Evolutionary conservation across 1,284 basidiomycete species (phyloP).

Genomic region (Polyporus tsugae): DNA sequence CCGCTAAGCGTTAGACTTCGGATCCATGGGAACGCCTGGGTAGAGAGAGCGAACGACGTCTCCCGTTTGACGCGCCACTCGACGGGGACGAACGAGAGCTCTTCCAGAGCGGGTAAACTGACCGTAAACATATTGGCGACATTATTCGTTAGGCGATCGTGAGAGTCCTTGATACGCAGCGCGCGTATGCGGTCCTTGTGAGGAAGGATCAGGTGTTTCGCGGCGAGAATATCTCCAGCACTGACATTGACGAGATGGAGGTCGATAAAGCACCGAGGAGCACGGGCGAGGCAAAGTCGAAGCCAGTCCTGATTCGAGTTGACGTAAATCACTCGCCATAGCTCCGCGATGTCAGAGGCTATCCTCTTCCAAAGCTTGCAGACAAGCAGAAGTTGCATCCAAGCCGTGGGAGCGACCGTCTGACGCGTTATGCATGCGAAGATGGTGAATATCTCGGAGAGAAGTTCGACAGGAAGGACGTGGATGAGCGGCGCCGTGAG

Average conservation of each 20-base stretch:
- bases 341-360: slow-evolving; percentile 4
- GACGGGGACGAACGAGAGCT: slow-evolving; percentile 8
- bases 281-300: slow-evolving; percentile 10
- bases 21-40: background rate
- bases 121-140: background rate
- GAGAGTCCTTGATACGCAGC: slow-evolving; percentile 5
- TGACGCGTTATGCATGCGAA: background rate
- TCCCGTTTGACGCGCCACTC: slow-evolving; percentile 8
- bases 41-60: background rate
- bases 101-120: slow-evolving; percentile 9
- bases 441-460: slow-evolving; percentile 2
- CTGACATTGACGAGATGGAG: slow-evolving; percentile 7
- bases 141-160: background rate
- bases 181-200: slow-evolving; percentile 13
- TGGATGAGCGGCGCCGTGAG: background rate
- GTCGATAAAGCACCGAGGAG: slow-evolving; percentile 1
- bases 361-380: slow-evolving; percentile 13
- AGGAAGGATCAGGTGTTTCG: background rate
- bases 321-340: slow-evolving; percentile 18
- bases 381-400: slow-evolving; percentile 13
- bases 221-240: background rate
- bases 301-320: slow-evolving; percentile 14
- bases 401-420: background rate
- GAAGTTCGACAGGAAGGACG: slow-evolving; percentile 7
- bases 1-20: slow-evolving; percentile 12